Percentiles rank a stretch among this genome's conserved stretches.
Evolutionary conservation across 2,329 filamentous ascomycete genomes (phyloP).

Genomic region (Aspergillus costaricaensis): DNA sequence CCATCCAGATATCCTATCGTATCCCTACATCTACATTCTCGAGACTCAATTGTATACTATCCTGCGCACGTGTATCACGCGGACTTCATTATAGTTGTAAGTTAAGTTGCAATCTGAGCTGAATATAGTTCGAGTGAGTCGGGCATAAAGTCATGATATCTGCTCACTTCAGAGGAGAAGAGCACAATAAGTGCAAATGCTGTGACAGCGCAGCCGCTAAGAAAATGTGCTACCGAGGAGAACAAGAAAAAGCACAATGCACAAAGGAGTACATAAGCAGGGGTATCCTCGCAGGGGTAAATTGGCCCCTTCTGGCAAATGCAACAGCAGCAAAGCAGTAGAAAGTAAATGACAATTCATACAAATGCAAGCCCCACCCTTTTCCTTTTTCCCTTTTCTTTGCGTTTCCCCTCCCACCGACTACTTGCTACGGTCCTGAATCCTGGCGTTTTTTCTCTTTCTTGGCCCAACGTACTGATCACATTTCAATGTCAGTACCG

Average conservation of each 20-base stretch:
- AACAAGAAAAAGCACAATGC: not conserved
- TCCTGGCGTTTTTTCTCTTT: conserved; percentile 73
- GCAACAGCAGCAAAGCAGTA: not conserved
- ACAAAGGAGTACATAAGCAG: conserved; percentile 1
- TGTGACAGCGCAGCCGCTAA: not conserved
- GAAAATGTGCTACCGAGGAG: not conserved
- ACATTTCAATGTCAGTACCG: not conserved
- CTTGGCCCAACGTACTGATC: conserved; percentile 59
- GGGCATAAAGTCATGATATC: not conserved
- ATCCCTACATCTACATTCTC: not conserved
- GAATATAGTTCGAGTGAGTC: not conserved
- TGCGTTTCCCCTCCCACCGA: not conserved
- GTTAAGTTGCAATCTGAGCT: not conserved
- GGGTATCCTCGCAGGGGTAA: conserved; percentile 10
- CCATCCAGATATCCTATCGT: not conserved
- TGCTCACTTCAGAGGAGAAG: not conserved
- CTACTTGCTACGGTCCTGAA: conserved; percentile 15
- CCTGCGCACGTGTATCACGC: not conserved
- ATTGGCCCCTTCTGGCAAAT: conserved; percentile 3
- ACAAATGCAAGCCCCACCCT: not conserved
- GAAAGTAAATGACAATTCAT: conserved; percentile 1
- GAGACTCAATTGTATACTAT: not conserved
- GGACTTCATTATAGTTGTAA: not conserved
- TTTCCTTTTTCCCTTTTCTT: not conserved
- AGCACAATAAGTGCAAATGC: not conserved